Base-by-base conservation (phyloP, 345 rosid genomes). In the Syzygium aromaticum region DNA sequence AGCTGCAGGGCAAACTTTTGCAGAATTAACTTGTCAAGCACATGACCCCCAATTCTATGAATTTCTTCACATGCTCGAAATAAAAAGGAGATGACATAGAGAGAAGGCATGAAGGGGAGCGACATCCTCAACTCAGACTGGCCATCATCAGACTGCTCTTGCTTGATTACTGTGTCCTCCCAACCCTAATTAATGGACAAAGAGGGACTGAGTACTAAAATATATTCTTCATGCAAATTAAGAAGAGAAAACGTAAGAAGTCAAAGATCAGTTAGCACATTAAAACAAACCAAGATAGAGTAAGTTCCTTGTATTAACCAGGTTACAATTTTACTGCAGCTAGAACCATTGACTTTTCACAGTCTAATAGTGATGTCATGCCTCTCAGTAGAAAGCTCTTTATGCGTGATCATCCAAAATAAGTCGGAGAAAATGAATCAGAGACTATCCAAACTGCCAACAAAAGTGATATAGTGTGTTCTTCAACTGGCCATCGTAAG, bases 21-120 rank as follows among this genome's bases (percentile, higher is more conserved):
- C 89, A 98, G 90, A 88, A 98, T 96, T 67, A 95, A 91, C 90
- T 93, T 98, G 91, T 96, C 95, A 84, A 98, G 97, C 54, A 96
- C 98, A 87, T 96, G 99, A 86, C 99, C 99, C 86, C 99, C 99
- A 91, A 98, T 94, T 89, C 98, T 91, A 91, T 98, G 98, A 90
- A 96, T 92, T 89, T 98, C 99, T 95, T 96, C 98, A 92, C 99
- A 96, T 78, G 99, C 99, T 84, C 95, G 97, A 89, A 96, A 96
- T 73, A 96, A 92, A 92, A 96, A 95, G 82, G 99, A 95, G 89
- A 95, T 94, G 78, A 96, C 91, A 90, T 96, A 98, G 33, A 96
- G 96, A 11, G 99, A 98, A 88, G 99, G 98, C 94, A 96, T 89
- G 87, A 97, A 95, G 40, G 99, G 99, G 86, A 98, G 97, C 67